A percentile compares a stretch with the other conserved stretches of the same genome.
Evolutionary conservation across 306 rosid genomes (phyloP).

Genomic region (Ormosia emarginata): DNA sequence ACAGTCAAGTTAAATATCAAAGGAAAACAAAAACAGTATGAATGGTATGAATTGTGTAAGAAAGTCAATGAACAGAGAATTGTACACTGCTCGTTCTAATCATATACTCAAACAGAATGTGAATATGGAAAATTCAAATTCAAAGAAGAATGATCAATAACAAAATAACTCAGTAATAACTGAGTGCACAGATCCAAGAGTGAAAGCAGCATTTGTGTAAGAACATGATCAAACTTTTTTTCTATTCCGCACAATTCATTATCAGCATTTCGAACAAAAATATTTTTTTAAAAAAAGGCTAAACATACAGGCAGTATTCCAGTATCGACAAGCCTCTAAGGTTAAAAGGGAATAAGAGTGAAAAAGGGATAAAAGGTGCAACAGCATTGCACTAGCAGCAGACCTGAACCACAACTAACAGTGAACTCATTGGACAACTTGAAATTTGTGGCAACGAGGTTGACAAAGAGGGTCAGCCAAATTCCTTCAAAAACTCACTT

Average conservation of each 20-base stretch:
- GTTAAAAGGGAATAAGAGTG: background rate
- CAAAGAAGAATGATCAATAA: slow-evolving; percentile 6
- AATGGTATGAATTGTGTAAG: background rate
- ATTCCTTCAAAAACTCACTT: slow-evolving; percentile 8
- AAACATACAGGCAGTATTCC: slow-evolving; percentile 35
- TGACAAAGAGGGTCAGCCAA: slow-evolving; percentile 8
- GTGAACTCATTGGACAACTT: slow-evolving; percentile 1
- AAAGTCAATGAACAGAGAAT: background rate
- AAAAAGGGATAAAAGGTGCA: background rate
- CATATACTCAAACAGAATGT: background rate
- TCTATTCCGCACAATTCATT: slow-evolving; percentile 26
- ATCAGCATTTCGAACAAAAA: slow-evolving; percentile 1
- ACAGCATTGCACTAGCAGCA: slow-evolving; percentile 20
- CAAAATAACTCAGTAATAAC: background rate
- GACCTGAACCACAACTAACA: slow-evolving; percentile 33
- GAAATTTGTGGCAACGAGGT: slow-evolving; percentile 6
- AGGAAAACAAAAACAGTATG: background rate
- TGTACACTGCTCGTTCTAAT: background rate
- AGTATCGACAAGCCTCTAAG: slow-evolving; percentile 28
- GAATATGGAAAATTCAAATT: background rate
- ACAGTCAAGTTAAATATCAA: background rate
- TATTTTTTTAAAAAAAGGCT: background rate
- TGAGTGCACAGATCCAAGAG: slow-evolving; percentile 22
- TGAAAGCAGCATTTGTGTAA: background rate
- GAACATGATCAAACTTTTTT: slow-evolving; percentile 10